Conservation (phyloP, 768 basidiomycete genomes). For the Rhizopogon vinicolor region DNA sequence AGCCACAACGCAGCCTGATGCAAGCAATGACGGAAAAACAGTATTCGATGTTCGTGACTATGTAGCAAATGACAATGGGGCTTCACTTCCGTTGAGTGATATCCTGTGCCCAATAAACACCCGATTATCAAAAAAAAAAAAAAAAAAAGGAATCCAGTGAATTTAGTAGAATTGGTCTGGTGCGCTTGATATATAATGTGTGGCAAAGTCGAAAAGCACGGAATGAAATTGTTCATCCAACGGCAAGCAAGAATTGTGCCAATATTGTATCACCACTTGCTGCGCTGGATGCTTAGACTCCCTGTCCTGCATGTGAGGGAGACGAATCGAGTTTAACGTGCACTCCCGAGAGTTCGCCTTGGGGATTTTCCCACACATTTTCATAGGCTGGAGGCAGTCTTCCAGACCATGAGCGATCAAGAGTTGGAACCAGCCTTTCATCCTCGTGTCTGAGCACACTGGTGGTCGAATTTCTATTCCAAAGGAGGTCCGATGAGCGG, state of each 20-base stretch:
- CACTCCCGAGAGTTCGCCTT: neutral
- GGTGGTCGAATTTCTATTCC: neutral
- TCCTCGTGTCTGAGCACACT: conserved; percentile 1
- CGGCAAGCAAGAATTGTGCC: neutral
- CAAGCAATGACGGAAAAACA: too few relatives aligned
- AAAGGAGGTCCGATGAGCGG: neutral
- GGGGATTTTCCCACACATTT: neutral
- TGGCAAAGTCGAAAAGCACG: neutral
- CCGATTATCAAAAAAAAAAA: neutral
- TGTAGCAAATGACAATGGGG: too few relatives aligned
- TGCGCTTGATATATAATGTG: neutral
- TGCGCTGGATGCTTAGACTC: neutral
- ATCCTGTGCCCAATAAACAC: too few relatives aligned
- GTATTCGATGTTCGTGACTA: too few relatives aligned
- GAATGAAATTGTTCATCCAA: neutral
- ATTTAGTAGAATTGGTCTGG: neutral
- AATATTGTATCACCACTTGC: neutral
- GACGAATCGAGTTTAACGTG: neutral
- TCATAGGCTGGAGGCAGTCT: conserved; percentile 7
- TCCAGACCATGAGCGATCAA: conserved; percentile 1
- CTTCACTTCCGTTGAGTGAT: too few relatives aligned
- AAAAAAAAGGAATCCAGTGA: neutral
- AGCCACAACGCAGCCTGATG: too few relatives aligned
- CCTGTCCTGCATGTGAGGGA: neutral
- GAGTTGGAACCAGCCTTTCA: neutral